Base-by-base conservation (phyloP, 2,329 filamentous ascomycete genomes). In the Fusarium sarcochroum region DNA sequence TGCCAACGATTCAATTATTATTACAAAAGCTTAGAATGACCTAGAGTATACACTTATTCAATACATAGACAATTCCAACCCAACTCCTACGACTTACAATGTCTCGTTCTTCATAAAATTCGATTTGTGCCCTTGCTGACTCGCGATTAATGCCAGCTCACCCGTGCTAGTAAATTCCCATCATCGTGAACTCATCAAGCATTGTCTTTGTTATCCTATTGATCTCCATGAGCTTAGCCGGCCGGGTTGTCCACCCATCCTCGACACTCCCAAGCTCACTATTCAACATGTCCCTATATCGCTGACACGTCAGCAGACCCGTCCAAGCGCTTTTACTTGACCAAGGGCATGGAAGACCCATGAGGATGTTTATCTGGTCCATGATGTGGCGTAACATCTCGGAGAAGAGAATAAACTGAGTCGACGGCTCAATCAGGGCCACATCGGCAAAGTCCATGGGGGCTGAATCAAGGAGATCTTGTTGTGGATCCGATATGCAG, bases 331-430 rank as follows among this genome's bases (percentile, higher is more conserved):
- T 76, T 6, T 67, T 52, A n/a, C 30, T 49, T 3, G 70, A 58
- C 72, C 73, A 70, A 1, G 55, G 25, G 27, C 65, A 62, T 6
- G 76, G 75, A 1, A 77, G 32, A 0, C 76, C 76, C 3, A 77
- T 63, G 4, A 77, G 51, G 3, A 75, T 47, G 46, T 74, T 75
- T 37, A 70, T 69, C 32, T 76, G 75, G 11, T 59, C 32, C 25
- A 77, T 15, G 17, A 73, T n/a, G 18, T 76, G 73, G 3, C 54
- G 47, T 6, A 76, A 35, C 17, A 76, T 47, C 57, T 77, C 75
- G 23, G 54, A 66, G 50, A 77, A 77, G 20, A 77, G 67, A 13
- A 73, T 52, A 15, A 75, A 73, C 41, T 78, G 75, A 9, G 74
- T 54, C 2, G 70, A 67, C 1, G 71, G 63, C 44, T 78, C 73